Percentiles rank a stretch among this genome's conserved stretches.
phyloP scores from a whole-genome alignment of 768 basidiomycete genomes.

The Rossbeevera mucosa region DNA sequence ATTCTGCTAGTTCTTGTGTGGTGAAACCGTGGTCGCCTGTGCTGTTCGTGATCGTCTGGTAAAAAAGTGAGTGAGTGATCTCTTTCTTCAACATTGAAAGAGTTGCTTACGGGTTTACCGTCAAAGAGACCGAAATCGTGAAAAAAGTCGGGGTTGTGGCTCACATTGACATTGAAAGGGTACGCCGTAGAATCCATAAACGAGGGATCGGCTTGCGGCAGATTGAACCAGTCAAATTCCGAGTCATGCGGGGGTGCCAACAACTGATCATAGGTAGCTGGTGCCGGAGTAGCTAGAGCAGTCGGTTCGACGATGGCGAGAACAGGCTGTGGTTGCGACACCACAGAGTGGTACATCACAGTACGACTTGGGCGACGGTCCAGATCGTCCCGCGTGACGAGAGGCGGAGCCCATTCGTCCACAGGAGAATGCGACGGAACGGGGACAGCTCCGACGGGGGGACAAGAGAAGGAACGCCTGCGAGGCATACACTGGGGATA shows the following conservation, averaged over 20 bases:
- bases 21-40: slow-evolving; percentile 1
- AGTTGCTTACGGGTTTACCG: slow-evolving; percentile 13
- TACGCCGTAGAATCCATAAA: slow-evolving; percentile 1
- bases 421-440: slow-evolving; percentile 12
- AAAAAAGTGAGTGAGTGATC: neutral
- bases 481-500: slow-evolving; percentile 20
- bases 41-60: neutral
- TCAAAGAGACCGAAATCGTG: slow-evolving; percentile 4
- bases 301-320: slow-evolving; percentile 4
- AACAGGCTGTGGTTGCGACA: slow-evolving; percentile 1
- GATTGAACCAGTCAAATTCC: slow-evolving; percentile 11
- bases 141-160: neutral
- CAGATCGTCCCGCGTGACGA: slow-evolving; percentile 30
- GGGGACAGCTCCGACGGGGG: slow-evolving; percentile 35
- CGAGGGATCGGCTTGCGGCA: slow-evolving; percentile 8
- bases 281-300: neutral
- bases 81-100: neutral
- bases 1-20: slow-evolving; percentile 8
- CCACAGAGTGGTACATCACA: slow-evolving; percentile 33
- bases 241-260: neutral
- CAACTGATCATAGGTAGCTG: neutral
- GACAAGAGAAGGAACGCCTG: slow-evolving; percentile 40
- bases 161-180: slow-evolving; percentile 2
- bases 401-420: slow-evolving; percentile 19
- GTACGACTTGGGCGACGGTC: slow-evolving; percentile 32